Percentiles rank a stretch among this genome's conserved stretches.
These are phyloP conservation scores for Vaccinium corymbosum DNA, from an alignment of 148 eudicot genomes.

Conservation along the genomic window DNA sequence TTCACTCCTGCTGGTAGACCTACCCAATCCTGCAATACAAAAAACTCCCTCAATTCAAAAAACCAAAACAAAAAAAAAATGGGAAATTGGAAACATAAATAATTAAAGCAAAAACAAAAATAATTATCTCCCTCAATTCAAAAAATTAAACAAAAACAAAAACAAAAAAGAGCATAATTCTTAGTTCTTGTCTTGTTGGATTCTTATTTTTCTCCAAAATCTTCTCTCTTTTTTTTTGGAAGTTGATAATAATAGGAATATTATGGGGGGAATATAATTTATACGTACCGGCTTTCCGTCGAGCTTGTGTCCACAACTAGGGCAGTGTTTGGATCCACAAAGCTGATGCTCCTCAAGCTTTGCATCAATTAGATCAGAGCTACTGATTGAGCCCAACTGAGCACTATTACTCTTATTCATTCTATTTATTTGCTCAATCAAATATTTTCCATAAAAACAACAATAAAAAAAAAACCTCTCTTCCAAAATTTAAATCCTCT, in stretches of 20 bases:
- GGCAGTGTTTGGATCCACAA: conserved; percentile 89
- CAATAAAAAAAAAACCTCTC: neutral
- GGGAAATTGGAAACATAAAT: neutral
- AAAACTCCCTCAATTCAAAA: neutral
- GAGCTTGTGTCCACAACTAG: conserved; percentile 92
- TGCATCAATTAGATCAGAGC: conserved; percentile 86
- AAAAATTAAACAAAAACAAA: neutral
- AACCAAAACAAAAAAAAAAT: neutral
- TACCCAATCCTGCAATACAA: conserved; percentile 76
- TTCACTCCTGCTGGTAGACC: conserved; percentile 99
- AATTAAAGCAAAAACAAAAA: neutral
- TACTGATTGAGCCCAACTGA: conserved; percentile 52
- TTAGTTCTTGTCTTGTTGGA: conserved; percentile 21
- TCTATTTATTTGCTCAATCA: conserved; percentile 15
- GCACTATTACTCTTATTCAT: conserved; percentile 23
- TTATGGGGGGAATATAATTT: neutral
- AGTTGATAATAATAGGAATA: conserved; percentile 31
- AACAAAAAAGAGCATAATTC: conserved; percentile 12
- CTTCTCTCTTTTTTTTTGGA: conserved; percentile 13
- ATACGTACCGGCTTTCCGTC: conserved; percentile 81
- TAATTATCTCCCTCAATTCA: neutral
- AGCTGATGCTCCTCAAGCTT: conserved; percentile 95
- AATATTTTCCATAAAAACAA: conserved; percentile 12
- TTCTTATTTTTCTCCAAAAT: conserved; percentile 19
- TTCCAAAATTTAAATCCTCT: neutral